phyloP scores from a whole-genome alignment of 805 yeast genomes.

The Wickerhamomyces rabaulensis region DNA sequence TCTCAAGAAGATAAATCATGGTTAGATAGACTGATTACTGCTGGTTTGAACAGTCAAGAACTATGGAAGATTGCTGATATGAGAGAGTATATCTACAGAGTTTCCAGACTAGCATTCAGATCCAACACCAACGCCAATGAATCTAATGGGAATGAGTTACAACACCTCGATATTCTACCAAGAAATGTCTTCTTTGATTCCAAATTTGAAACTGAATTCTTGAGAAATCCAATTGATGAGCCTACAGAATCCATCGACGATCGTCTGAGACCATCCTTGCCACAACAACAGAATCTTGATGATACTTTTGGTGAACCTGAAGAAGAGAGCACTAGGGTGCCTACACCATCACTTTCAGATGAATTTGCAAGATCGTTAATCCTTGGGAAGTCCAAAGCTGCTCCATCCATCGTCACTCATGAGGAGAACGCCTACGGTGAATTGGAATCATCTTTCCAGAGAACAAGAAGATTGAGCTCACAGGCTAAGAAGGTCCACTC shows the following conservation, averaged over 20 bases:
- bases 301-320: background rate
- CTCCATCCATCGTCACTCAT: slow-evolving; percentile 34
- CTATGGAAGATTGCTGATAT: slow-evolving; percentile 78
- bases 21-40: slow-evolving; percentile 62
- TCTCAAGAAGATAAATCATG: slow-evolving; percentile 66
- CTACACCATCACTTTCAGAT: slow-evolving; percentile 9
- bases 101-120: slow-evolving; percentile 41
- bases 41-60: slow-evolving; percentile 71
- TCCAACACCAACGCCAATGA: slow-evolving; percentile 11
- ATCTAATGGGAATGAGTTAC: slow-evolving; percentile 17
- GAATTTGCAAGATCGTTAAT: slow-evolving; percentile 28
- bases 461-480: slow-evolving; percentile 8
- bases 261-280: slow-evolving; percentile 1
- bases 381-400: slow-evolving; percentile 30
- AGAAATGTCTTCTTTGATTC: slow-evolving; percentile 49
- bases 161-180: slow-evolving; percentile 37
- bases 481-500: slow-evolving; percentile 7
- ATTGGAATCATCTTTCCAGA: slow-evolving; percentile 24
- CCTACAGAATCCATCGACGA: slow-evolving; percentile 6
- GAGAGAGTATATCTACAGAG: slow-evolving; percentile 60
- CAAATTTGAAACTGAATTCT: slow-evolving; percentile 15
- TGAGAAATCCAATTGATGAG: slow-evolving; percentile 1
- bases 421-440: slow-evolving; percentile 43
- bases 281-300: background rate
- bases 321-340: background rate